Evolutionary conservation across 1,139 yeast species (phyloP), one percentile per base, ranked within the genome.

Genomic region (Lodderomyces parapsilosis): DNA sequence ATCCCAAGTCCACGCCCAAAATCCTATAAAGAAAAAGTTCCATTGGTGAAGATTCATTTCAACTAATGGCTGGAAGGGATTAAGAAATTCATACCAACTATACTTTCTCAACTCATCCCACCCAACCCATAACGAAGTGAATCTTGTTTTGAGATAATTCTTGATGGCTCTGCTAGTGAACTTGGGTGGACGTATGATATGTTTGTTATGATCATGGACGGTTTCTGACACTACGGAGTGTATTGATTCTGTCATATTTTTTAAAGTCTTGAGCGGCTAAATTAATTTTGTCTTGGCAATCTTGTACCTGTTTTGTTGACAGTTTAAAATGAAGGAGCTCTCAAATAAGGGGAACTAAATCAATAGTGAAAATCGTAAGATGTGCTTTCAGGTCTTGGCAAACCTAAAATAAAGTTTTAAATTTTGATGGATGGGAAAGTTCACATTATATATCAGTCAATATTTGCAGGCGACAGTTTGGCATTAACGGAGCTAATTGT

Each of bases 121-220:
- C 5, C 68, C 53, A 3, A 66, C 67, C 40, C 68, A 55, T 39
- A 70, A 62, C 3, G 66, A 47, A 3, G 69, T 48, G 43, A 65
- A 48, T 43, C 76, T 57, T 2, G 73, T 57, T 15, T 43, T 49
- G 24, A 60, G 46, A 47, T 69, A 70, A 14, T 52, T 51, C 18
- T 43, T 46, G 27, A 68, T 63, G 7, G 64, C 55, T 13, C 46
- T 41, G 3, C 56, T 43, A 1, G 65, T 56, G 43, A 68, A 65
- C 17, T 43, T 49, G 2, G 75, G 74, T 1, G 71, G 67, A 14
- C 52, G 52, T 9, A 65, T 57, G 22, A 63, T 65, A 46, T 66
- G 68, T 38, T 55, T 54, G 47, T 66, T 66, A 47, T 67, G 72
- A 27, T 45, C 87, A 93, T 14, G 93, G 93, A 6, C 95, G 93